Base-by-base conservation (phyloP, 2,329 filamentous ascomycete species). In the Cercospora brassicicola region DNA sequence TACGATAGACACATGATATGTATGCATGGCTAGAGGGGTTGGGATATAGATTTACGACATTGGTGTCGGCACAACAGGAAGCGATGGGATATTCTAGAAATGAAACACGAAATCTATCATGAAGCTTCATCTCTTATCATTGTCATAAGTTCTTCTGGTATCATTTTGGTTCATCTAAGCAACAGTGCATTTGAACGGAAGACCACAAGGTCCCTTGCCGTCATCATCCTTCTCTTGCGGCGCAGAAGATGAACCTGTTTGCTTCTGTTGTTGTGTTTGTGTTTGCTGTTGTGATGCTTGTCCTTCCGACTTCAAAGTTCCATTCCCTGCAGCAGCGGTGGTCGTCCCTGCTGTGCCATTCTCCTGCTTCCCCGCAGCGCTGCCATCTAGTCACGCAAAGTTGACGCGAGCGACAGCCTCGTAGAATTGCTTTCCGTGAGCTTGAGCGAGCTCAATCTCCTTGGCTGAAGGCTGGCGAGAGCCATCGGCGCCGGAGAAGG, bases 371-470 rank as follows among this genome's bases (percentile, higher is more conserved):
- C 72, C 76, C 48, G 78, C 70, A 75, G 74, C 61, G 67, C 84
- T 81, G 69, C 84, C 90, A 91, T 92, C 86, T 83, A 95, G 90
- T 97, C 91, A 97, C 75, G 86, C 86, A 62, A 76, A 76, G 80
- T 83, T 85, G 73, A 87, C 85, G 87, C 93, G 94, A 78, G 87
- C 81, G 64, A 97, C 87, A 68, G 87, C 84, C 81, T 91, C 82
- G 82, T 91, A 96, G 84, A 98, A 99, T 64, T 83, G 78, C 85
- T 93, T 89, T 81, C 95, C 95, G 84, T 99, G 95, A 74, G 87
- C 86, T 70, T 84, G 86, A 68, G 95, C 95, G 70, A 98, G 78
- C 80, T 91, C 85, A 70, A 96, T 83, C 85, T 99, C 95, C 74
- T 88, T 85, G 8, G 83, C 78, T 15, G 85, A 83, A 60, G 95